Evolutionary conservation across 768 basidiomycete genomes (phyloP), one percentile per base, ranked within the genome.

Genomic region (Phallus indusiatus): DNA sequence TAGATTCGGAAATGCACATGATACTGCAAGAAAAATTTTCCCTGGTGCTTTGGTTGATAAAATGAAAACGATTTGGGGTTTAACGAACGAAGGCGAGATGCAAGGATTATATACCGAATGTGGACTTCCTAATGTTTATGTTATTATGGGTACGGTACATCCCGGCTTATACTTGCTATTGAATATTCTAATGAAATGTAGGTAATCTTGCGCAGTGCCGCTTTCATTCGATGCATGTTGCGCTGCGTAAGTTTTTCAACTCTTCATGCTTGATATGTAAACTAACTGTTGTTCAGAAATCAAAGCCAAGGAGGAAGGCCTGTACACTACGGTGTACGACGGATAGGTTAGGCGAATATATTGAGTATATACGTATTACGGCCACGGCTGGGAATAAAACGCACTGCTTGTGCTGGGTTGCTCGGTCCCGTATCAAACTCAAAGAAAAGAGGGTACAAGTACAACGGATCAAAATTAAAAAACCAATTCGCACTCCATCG

Each of bases 141-240:
- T 70, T 60, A 79, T 82, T 75, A 74, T 83, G 70, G 85, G 85
- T 80, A 64, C 33, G 65, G 64, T 6, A 50, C 52, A 33, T 14
- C 34, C 14, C 51, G 5, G 53, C 42, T 51, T 46, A 51, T 18
- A 36, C 16, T 9, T 20, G 11, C 10, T 20, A 21, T 36, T 54
- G 14, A 42, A 17, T 52, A 17, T 36, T 14, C 53, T 17, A 21
- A 18, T 8, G 16, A n/a, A 6, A 33, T 36, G 11, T 59, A 80
- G 79, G 81, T 14, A 84, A 84, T 64, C 67, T 88, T 9, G 81
- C 81, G 0, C 62, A 81, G 62, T 80, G 79, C 59, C 75, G 86
- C 0, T 86, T 86, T 75, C 76, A 84, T 68, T 86, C 86, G 7
- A 85, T 80, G 60, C 82, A 82, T 64, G 53, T 86, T 35, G 84